Evolutionary conservation across 2,329 filamentous ascomycete genomes (phyloP).

Genomic region (Neonectria sp.): DNA sequence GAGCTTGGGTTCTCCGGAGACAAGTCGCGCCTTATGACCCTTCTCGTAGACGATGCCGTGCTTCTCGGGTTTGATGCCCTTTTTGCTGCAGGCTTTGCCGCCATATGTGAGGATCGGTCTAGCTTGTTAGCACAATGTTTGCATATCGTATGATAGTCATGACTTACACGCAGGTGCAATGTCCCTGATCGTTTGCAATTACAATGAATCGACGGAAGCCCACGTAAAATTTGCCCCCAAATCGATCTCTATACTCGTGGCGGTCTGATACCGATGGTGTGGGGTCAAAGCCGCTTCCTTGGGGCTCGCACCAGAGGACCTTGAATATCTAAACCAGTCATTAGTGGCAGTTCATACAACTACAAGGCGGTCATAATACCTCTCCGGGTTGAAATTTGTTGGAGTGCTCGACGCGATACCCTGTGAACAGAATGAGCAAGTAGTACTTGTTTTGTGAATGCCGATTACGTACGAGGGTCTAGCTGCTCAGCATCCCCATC

Average conservation of each 20-base stretch:
- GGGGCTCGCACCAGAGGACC: conserved; percentile 68
- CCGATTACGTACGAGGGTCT: conserved; percentile 54
- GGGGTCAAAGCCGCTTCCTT: conserved; percentile 54
- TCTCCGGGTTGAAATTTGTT: conserved; percentile 58
- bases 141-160: not conserved
- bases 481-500: conserved; percentile 45
- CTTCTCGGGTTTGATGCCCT: conserved; percentile 65
- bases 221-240: conserved; percentile 60
- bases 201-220: conserved; percentile 71
- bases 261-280: conserved; percentile 52
- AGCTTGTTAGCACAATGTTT: conserved; percentile 26
- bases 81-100: conserved; percentile 66
- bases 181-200: conserved; percentile 65
- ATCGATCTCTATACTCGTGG: conserved; percentile 53
- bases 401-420: conserved; percentile 58
- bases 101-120: conserved; percentile 72
- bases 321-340: conserved; percentile 64
- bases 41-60: conserved; percentile 68
- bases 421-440: conserved; percentile 47
- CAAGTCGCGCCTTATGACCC: conserved; percentile 49
- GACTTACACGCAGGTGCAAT: conserved; percentile 70
- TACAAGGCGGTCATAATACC: conserved; percentile 43
- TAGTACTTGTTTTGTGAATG: too few species aligned
- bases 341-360: not conserved
- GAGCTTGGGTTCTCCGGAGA: conserved; percentile 61